Base-by-base conservation (phyloP, 768 basidiomycete species). In the Boletus reticuloceps region DNA sequence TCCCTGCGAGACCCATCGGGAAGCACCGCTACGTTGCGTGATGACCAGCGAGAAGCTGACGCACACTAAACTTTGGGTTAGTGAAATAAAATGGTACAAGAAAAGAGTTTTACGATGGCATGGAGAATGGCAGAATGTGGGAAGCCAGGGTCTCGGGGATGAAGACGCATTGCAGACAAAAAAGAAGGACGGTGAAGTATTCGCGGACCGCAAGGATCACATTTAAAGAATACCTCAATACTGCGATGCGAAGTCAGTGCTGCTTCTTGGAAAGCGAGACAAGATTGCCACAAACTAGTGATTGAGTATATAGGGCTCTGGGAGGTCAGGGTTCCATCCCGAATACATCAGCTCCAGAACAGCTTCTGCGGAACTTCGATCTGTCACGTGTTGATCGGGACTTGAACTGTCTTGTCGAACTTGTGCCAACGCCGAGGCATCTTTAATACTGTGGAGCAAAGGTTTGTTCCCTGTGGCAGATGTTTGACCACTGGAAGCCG, bases 51-150 rank as follows among this genome's bases (percentile, higher is more conserved):
- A 37, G 91, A 93, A 14, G 89, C 86, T 32, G 85, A 84, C 16
- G 91, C 89, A 61, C 91, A 93, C 89, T 91, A 60, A 16, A 37
- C 11, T 11, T 29, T 25, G 19, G 40, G 46, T 62, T 53, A 63
- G 65, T 46, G 50, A 36, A 36, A 50, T 42, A 43, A 45, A 43
- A 58, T 17, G 29, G 25, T 49, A 42, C 14, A 48, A 48, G 39
- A 13, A 51, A 37, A 50, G 22, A 14, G 19, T 71, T 77, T 71
- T 75, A 89, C 89, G 58, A 97, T 96, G 59, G 93, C 94, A 71
- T 97, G 94, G 36, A 97, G 76, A 53, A 97, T 82, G 4, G 92
- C 89, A 4, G 89, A 84, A 74, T 95, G 92, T 32, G 94, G 94
- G 66, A 96, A 97, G 39, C 82, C 81, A 9, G 86, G 82, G 67